Conservation (phyloP, 2,329 filamentous ascomycete species). For the Arthrinium phaeospermum region DNA sequence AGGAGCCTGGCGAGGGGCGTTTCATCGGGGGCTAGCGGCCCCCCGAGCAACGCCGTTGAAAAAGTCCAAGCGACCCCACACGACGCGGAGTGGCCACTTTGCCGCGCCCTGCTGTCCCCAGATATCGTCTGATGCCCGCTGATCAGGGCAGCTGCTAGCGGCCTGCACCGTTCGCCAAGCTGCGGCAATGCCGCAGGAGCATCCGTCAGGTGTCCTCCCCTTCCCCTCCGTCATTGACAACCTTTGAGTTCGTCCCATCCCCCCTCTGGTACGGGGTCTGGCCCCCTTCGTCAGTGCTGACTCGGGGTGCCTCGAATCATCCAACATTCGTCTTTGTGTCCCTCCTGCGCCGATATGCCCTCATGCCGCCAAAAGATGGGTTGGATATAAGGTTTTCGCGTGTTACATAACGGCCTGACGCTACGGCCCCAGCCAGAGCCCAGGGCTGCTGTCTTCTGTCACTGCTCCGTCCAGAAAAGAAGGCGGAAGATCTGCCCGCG, state of each 20-base stretch:
- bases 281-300: background rate
- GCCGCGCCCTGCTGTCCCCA: background rate
- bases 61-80: background rate
- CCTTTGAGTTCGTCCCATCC: conserved; percentile 4
- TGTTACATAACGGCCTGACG: background rate
- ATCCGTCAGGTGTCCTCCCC: background rate
- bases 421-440: background rate
- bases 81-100: background rate
- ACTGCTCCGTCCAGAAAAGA: background rate
- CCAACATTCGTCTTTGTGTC: background rate
- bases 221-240: background rate
- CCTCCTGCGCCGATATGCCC: background rate
- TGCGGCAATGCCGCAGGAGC: background rate
- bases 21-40: background rate
- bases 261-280: background rate
- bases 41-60: background rate
- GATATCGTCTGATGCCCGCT: background rate
- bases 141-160: background rate
- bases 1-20: background rate
- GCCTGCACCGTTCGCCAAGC: background rate
- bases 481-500: background rate
- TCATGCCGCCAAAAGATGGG: background rate
- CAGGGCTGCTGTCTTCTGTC: background rate
- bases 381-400: background rate
- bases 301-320: background rate